Evolutionary conservation across 441 rosid species (phyloP), one percentile per base, ranked within the genome.

Genomic region (Brassica balearica): DNA sequence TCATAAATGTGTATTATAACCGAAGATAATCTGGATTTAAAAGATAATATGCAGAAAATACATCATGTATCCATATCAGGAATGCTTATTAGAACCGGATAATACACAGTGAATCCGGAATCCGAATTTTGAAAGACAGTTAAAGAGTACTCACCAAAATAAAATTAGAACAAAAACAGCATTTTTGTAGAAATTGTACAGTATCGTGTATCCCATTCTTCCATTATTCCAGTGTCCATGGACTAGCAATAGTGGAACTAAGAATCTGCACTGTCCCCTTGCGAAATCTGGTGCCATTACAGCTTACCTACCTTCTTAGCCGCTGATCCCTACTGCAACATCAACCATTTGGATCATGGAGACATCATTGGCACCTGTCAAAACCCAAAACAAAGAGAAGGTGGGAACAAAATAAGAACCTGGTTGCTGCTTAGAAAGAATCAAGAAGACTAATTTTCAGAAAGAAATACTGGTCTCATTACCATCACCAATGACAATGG

Each of bases 281-380:
- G 99, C 92, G 79, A 94, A 96, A 85, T 96, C 97, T n/a, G 98
- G 94, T 77, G 99, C 92, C 99, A 96, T 96, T 34, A 94, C 98
- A 82, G 99, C 99, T 84, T 96, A 97, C 55, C 99, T 89, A 59
- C 99, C 99, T 86, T 96, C 98, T 86, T 96, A 97, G 75, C 99
- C 98, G 34, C 93, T 89, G 65, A 96, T 92, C 59, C 99, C 99
- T 77, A 96, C 94, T 75, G 98, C 98, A 64, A 94, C 97, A 78
- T 91, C 98, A 81, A 98, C 98, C 97, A 88, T 92, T 90, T 96
- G 99, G 85, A 96, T 96, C 99, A 94, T 96, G 62, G 99, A 92
- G 74, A 96, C 99, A 80, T 96, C 99, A 81, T 96, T 96, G 61
- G 99, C 99, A 78, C 99, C 99, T 96, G 86, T 75, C 38, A 81